Base-by-base conservation (phyloP, 1,284 basidiomycete genomes). In the Ceratobasidium sp. region DNA sequence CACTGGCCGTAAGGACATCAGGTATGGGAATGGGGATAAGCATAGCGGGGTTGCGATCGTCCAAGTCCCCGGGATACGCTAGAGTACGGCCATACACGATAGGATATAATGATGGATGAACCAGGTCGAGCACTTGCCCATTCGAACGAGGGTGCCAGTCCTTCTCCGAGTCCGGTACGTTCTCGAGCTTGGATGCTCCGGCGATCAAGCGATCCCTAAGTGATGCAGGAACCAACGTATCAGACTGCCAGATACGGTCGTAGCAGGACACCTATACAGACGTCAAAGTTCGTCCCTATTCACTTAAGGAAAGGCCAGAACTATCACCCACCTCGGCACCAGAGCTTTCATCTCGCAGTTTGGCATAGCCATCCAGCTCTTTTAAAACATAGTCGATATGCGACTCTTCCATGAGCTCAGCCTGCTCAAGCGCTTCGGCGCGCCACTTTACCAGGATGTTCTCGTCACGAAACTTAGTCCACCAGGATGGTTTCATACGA, bases 181-280 rank as follows among this genome's bases (percentile, higher is more conserved):
- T 46, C 6, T 77, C 78, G 30, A 83, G 76, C 41, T 41, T 43
- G 26, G 67, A 62, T 26, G 82, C 75, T 28, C 73, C 73, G 30
- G 76, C 35, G 26, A 79, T 73, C 57, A 82, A 74, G 23, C 54
- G 52, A 8, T 50, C 38, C 28, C 73, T 67, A 23, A 73, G 66
- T 14, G 71, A 5, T 9, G 59, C 26, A 50, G 78, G 75, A 23
- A 83, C 38, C 26, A 83, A 73, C 23, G 63, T 43, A 26, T 82
- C 78, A 0, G 83, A 83, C 74, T 87, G 82, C 85, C 86, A 88
- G 28, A 88, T 85, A 23, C 86, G 82, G 63, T 87, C 85, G 73
- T 86, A 87, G 76, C 85, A 87, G 16, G 86, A 86, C 7, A 86
- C 82, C 77, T 87, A 82, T 14, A 58, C 47, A n/a, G n/a, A n/a